A percentile compares a stretch with the other conserved stretches of the same genome.
Evolutionary conservation across 352 stramenopile genomes (phyloP).

Genomic region (Pythium diclinum): DNA sequence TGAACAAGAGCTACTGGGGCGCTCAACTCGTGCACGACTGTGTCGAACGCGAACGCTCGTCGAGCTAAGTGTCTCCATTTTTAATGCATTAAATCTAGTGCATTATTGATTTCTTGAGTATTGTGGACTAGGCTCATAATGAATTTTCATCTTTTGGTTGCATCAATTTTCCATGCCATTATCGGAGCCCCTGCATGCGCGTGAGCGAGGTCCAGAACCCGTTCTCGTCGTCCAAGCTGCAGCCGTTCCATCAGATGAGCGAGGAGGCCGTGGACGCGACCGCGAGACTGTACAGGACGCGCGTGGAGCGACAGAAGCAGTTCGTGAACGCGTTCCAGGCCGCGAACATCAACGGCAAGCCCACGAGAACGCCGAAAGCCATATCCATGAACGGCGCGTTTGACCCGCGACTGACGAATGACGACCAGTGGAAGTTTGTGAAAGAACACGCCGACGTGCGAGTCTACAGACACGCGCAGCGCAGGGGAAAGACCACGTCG

Average conservation of each 20-base stretch:
- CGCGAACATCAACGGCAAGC: slow-evolving; percentile 1
- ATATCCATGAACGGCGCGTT: background rate
- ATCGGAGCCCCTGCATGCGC: too few relatives aligned
- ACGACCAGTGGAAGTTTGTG: slow-evolving; percentile 65
- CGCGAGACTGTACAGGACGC: slow-evolving; percentile 11
- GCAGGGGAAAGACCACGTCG: slow-evolving; percentile 40
- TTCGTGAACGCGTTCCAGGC: slow-evolving; percentile 4
- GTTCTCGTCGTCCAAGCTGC: slow-evolving; percentile 25
- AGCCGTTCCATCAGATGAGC: slow-evolving; percentile 27
- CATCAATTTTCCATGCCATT: too few relatives aligned
- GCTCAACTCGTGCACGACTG: too few relatives aligned
- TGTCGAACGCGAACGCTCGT: too few relatives aligned
- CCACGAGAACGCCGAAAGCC: background rate
- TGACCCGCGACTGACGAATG: background rate
- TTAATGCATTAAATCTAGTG: too few relatives aligned
- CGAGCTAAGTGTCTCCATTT: too few relatives aligned
- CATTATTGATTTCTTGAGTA: too few relatives aligned
- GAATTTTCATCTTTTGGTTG: too few relatives aligned
- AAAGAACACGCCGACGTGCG: slow-evolving; percentile 56
- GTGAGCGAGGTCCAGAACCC: slow-evolving; percentile 27
- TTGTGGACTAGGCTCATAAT: too few relatives aligned
- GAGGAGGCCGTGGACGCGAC: slow-evolving; percentile 20
- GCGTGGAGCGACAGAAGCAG: slow-evolving; percentile 1
- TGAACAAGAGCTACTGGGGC: too few relatives aligned
- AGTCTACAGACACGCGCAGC: slow-evolving; percentile 48